phyloP scores from a whole-genome alignment of 169 alveolate species.

The Babesia ovata region DNA sequence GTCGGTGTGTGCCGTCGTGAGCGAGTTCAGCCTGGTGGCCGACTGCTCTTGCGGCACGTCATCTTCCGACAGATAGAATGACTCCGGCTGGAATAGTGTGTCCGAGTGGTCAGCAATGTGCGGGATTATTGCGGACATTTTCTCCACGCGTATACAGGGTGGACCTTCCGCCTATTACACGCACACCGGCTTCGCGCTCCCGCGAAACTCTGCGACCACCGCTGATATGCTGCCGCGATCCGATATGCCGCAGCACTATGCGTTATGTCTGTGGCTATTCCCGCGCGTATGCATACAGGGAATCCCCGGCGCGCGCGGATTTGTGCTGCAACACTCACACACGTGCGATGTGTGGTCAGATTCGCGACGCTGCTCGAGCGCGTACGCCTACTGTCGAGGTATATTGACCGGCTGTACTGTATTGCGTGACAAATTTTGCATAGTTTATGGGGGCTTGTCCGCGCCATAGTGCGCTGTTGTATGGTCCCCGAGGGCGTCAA shows the following conservation, averaged over 20 bases:
- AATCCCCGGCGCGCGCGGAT: background rate
- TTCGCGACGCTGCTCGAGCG: constrained; percentile 14
- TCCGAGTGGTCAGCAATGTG: constrained; percentile 7
- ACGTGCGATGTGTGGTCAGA: constrained; percentile 29
- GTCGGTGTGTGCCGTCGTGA: constrained; percentile 21
- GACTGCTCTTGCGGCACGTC: background rate
- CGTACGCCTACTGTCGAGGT: background rate
- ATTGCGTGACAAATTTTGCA: background rate
- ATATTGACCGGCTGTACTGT: background rate
- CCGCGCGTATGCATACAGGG: background rate
- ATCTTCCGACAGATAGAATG: constrained; percentile 6
- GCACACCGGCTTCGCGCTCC: no score
- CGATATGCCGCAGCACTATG: no score
- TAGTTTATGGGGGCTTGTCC: background rate
- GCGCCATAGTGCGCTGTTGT: background rate
- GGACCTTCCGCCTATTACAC: no score
- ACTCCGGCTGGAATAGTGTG: constrained; percentile 13
- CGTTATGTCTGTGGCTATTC: background rate
- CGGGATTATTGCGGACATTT: constrained; percentile 12
- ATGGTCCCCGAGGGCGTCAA: background rate
- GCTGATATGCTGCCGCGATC: no score
- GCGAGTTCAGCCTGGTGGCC: background rate
- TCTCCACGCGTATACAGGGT: background rate
- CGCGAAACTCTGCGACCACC: no score
- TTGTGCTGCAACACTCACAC: constrained; percentile 16